Evolutionary conservation across 1,284 basidiomycete species (phyloP), one percentile per base, ranked within the genome.

Genomic region (Ustilago esculenta): DNA sequence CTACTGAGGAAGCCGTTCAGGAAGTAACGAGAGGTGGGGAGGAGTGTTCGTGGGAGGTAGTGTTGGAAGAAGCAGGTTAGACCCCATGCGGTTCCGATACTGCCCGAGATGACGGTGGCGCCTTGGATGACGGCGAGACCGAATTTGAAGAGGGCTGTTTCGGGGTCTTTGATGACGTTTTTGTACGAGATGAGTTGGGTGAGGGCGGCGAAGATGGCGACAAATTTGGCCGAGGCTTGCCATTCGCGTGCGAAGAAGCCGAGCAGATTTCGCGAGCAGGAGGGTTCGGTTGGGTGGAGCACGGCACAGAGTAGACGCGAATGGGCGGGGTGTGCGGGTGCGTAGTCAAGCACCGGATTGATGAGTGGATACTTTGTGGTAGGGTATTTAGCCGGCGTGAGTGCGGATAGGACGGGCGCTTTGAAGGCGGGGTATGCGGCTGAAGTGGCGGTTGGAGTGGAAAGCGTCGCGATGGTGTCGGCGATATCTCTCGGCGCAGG

Each of bases 261-360:
- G 20, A 71, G n/a, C 9, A 72, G 70, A 56, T 76, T 77, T 1
- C 27, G 29, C 1, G 45, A 42, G 41, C 77, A 79, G 5, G 52
- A 61, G 7, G 77, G 77, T 17, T 79, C 61, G 20, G 59, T 68
- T 1, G 77, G 77, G 41, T 79, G 77, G 3, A 79, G 45, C 12
- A 79, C 14, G 9, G 77, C 75, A 37, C 77, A 79, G 10, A 79
- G 59, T 12, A 79, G 35, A 0, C 50, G 37, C 2, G 65, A 55
- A 40, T 79, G 77, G 5, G 67, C 73, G 0, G 77, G 77, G 33
- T 79, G 77, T 0, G 72, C 75, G 2, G 77, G 77, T 4, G 72
- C 53, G 30, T 70, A 77, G 56, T 79, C 77, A 20, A 79, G 47
- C 7, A 79, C 49, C 0, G 77, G 72, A 35, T 79, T 77, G 71